Percentiles rank a stretch among this genome's conserved stretches.
Conservation (phyloP, 2,329 filamentous ascomycete genomes). For the Penicillium paneum region DNA sequence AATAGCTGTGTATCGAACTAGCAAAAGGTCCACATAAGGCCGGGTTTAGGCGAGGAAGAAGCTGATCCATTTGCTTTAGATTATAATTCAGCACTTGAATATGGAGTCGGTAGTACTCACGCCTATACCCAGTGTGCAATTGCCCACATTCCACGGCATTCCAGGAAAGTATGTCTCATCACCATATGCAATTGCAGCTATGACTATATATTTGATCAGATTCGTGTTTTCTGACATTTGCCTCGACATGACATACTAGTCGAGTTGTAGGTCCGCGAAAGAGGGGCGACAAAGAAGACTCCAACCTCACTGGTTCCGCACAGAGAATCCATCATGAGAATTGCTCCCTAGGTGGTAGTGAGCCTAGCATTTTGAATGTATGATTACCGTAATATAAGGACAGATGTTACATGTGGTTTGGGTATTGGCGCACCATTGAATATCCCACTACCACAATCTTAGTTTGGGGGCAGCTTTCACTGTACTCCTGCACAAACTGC, state of each 20-base stretch:
- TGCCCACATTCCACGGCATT: slow-evolving; percentile 17
- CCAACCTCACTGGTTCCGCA: slow-evolving; percentile 24
- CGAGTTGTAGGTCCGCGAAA: slow-evolving; percentile 14
- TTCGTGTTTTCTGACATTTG: neutral
- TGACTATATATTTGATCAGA: slow-evolving; percentile 7
- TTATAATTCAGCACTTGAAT: neutral
- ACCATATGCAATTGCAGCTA: slow-evolving; percentile 21
- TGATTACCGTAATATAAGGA: neutral
- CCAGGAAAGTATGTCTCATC: slow-evolving; percentile 20
- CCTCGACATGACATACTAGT: slow-evolving; percentile 8
- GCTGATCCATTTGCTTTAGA: neutral
- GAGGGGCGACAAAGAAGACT: slow-evolving; percentile 9
- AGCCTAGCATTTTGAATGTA: neutral
- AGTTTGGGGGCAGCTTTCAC: slow-evolving; percentile 17
- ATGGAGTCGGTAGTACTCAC: slow-evolving; percentile 9
- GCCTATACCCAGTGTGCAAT: slow-evolving; percentile 18
- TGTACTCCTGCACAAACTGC: slow-evolving; percentile 21
- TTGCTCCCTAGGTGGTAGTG: slow-evolving; percentile 14
- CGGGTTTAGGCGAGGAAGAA: slow-evolving; percentile 6
- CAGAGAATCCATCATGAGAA: slow-evolving; percentile 23
- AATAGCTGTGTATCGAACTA: slow-evolving; percentile 17
- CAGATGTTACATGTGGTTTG: neutral
- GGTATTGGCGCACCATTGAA: slow-evolving; percentile 17
- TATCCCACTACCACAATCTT: slow-evolving; percentile 24
- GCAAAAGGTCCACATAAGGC: slow-evolving; percentile 15